Conservation (phyloP, 208 protist genomes). For the Phytomonas sp. region DNA sequence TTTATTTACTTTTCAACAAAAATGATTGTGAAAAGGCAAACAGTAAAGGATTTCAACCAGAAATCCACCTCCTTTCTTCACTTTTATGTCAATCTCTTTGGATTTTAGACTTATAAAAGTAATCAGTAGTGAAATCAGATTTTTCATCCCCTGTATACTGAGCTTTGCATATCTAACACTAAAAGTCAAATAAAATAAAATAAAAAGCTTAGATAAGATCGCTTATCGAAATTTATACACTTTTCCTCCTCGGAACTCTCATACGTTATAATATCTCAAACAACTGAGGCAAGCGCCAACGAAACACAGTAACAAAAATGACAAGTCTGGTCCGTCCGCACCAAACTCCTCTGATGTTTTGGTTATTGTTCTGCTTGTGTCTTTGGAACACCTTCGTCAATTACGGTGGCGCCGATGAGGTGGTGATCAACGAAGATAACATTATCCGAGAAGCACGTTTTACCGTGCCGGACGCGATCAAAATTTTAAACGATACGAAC, state of each 20-base stretch:
- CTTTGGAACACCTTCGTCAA: slow-evolving; percentile 2
- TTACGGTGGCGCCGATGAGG: slow-evolving; percentile 15
- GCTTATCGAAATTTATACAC: neutral
- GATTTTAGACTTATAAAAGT: neutral
- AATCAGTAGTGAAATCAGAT: neutral
- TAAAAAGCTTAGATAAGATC: neutral
- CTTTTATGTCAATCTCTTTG: slow-evolving; percentile 1
- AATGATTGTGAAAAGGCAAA: neutral
- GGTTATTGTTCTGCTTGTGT: neutral
- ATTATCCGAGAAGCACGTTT: slow-evolving; percentile 8
- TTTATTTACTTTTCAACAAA: no score
- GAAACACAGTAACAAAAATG: neutral
- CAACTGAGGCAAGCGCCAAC: neutral
- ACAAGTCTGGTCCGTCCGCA: neutral
- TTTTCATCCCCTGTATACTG: neutral
- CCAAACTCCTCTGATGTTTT: neutral
- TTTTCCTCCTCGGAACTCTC: neutral
- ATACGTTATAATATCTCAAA: slow-evolving; percentile 5
- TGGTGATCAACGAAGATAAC: slow-evolving; percentile 11
- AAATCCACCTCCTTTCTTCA: slow-evolving; percentile 9
- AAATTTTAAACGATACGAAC: slow-evolving; percentile 29
- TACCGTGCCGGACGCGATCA: slow-evolving; percentile 28
- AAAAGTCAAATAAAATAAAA: neutral
- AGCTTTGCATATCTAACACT: neutral
- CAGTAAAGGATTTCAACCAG: neutral